Conservation (phyloP, 306 rosid genomes). For the Vachellia pachyceras region DNA sequence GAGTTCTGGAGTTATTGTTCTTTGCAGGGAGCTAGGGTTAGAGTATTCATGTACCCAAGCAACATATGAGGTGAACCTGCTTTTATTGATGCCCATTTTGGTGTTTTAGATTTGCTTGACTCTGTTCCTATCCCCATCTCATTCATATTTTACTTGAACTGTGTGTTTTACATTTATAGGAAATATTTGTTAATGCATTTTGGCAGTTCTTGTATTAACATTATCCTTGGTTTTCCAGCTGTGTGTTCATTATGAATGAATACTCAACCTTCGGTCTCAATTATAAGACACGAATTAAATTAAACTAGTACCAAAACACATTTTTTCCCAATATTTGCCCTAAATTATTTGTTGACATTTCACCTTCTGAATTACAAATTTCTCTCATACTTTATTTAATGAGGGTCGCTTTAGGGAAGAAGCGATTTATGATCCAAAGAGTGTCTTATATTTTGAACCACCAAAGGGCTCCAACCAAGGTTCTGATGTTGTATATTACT, state of each 20-base stretch:
- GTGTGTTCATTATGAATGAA: background rate
- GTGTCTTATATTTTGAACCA: background rate
- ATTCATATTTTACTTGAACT: background rate
- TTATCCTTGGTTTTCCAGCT: background rate
- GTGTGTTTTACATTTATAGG: background rate
- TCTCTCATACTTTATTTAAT: too few species aligned
- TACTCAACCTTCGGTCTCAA: background rate
- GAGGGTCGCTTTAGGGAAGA: background rate
- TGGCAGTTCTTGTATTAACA: background rate
- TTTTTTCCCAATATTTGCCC: background rate
- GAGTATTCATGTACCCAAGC: slow-evolving; percentile 95
- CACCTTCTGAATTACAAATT: background rate
- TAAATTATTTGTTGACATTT: background rate
- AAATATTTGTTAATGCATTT: background rate
- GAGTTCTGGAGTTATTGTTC: slow-evolving; percentile 9
- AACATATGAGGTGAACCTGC: slow-evolving; percentile 68
- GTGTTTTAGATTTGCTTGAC: background rate
- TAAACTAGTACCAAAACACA: too few species aligned
- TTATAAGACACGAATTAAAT: background rate
- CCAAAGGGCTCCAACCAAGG: background rate
- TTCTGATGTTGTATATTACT: background rate
- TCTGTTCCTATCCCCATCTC: background rate
- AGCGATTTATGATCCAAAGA: background rate
- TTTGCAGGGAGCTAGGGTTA: slow-evolving; percentile 81
- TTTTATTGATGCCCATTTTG: background rate